phyloP scores from a whole-genome alignment of 768 basidiomycete species.

The Rhizopogon roseolus region DNA sequence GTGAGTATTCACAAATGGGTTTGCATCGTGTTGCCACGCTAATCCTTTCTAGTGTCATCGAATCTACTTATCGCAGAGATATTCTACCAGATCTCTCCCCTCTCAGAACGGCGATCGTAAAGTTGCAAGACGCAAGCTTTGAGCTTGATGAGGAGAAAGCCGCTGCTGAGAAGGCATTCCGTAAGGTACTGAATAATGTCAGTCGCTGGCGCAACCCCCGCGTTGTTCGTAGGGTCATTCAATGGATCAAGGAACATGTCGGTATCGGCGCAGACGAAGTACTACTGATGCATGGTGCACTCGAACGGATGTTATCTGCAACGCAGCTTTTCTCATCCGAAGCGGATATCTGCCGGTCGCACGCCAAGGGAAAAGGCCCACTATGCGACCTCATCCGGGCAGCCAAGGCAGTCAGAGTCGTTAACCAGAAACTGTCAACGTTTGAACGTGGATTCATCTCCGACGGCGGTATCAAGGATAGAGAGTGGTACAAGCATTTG shows the following conservation, averaged over 20 bases:
- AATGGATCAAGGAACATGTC: slow-evolving; percentile 27
- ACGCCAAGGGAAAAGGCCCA: slow-evolving; percentile 26
- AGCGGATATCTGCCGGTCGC: slow-evolving; percentile 9
- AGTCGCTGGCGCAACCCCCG: not conserved
- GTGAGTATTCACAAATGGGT: slow-evolving; percentile 33
- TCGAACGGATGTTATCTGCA: not conserved
- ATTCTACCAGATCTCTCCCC: slow-evolving; percentile 30
- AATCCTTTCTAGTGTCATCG: slow-evolving; percentile 41
- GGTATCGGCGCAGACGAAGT: not conserved
- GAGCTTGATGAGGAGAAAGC: slow-evolving; percentile 57
- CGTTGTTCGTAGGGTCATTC: slow-evolving; percentile 3
- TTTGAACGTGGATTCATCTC: slow-evolving; percentile 84
- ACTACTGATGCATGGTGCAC: not conserved
- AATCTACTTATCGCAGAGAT: slow-evolving; percentile 25
- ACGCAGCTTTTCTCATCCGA: not conserved
- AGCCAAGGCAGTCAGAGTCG: slow-evolving; percentile 49
- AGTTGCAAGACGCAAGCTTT: slow-evolving; percentile 45
- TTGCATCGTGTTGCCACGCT: slow-evolving; percentile 17
- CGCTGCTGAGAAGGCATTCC: slow-evolving; percentile 49
- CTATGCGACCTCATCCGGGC: slow-evolving; percentile 49
- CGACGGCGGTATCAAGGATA: slow-evolving; percentile 67
- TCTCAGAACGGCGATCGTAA: slow-evolving; percentile 41
- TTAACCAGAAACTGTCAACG: slow-evolving; percentile 60
- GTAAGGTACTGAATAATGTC: slow-evolving; percentile 35
- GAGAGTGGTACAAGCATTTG: slow-evolving; percentile 85